phyloP scores from a whole-genome alignment of 192 early-diverging fungal species.

The Mortierella hygrophila region DNA sequence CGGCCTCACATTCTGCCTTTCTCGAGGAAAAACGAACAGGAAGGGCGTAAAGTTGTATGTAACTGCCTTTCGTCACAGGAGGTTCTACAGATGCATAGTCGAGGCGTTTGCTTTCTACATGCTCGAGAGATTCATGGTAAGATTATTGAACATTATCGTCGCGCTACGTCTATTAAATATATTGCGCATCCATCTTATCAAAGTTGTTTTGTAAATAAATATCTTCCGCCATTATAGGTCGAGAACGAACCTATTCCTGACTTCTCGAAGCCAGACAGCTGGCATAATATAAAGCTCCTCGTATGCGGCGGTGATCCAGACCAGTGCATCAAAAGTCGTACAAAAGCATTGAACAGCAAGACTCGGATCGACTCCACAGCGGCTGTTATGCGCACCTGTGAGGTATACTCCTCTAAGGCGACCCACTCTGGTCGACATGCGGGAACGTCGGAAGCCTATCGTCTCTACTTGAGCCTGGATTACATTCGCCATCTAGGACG shows the following conservation, averaged over 20 bases:
- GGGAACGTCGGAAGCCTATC: conserved; percentile 17
- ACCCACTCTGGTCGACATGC: conserved; percentile 33
- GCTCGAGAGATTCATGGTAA: conserved; percentile 37
- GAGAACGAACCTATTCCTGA: conserved; percentile 24
- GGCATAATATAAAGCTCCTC: conserved; percentile 32
- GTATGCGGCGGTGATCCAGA: background rate
- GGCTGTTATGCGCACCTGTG: conserved; percentile 34
- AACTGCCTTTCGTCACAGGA: conserved; percentile 33
- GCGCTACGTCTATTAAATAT: background rate
- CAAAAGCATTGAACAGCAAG: background rate
- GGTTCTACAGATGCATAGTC: conserved; percentile 30
- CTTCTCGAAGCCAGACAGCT: conserved; percentile 19
- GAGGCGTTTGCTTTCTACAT: conserved; percentile 43
- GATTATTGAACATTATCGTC: background rate
- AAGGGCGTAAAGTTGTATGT: conserved; percentile 20
- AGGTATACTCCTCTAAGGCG: conserved; percentile 19
- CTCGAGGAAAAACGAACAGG: conserved; percentile 36
- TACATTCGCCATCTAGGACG: conserved; percentile 31
- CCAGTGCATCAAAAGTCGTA: background rate
- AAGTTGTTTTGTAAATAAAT: background rate
- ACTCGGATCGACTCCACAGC: conserved; percentile 20
- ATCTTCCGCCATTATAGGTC: background rate
- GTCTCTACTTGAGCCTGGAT: conserved; percentile 7
- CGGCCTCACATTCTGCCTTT: conserved; percentile 28
- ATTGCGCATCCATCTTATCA: background rate